Conservation (phyloP, 768 basidiomycete genomes). For the Sporobolomyces phaffii region DNA sequence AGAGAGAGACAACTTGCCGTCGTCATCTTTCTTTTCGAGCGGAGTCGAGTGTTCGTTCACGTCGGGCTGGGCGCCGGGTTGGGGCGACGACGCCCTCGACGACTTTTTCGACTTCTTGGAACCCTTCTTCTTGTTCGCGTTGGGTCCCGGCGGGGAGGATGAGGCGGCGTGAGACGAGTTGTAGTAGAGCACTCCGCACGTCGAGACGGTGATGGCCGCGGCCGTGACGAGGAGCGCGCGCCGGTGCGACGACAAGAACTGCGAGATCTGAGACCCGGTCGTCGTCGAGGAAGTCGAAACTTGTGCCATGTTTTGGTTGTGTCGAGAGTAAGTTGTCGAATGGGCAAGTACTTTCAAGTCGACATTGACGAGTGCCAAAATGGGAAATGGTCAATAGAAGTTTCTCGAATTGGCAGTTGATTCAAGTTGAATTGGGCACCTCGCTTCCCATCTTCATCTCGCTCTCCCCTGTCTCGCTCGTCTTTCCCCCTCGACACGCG, state of each 20-base stretch:
- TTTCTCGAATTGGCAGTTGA: no score
- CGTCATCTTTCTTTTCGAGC: constrained; percentile 3
- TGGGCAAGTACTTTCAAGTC: no score
- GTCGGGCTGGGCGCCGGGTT: constrained; percentile 44
- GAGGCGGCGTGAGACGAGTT: constrained; percentile 32
- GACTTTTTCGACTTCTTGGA: constrained; percentile 44
- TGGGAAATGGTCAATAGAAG: no score
- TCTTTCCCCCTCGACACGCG: neutral
- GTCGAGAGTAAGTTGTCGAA: neutral
- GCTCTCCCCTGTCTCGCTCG: neutral
- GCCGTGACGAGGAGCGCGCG: constrained; percentile 57
- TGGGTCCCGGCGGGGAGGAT: constrained; percentile 49
- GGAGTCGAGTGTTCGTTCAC: neutral
- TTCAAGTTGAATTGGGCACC: no score
- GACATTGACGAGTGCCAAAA: no score
- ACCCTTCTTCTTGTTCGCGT: constrained; percentile 49
- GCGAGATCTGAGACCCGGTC: neutral
- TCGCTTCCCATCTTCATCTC: neutral
- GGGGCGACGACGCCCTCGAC: constrained; percentile 37
- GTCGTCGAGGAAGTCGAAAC: neutral
- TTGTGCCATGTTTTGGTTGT: neutral
- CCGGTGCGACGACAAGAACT: constrained; percentile 16
- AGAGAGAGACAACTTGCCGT: constrained; percentile 9
- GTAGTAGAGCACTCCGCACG: constrained; percentile 64
- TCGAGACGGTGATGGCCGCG: constrained; percentile 62